Percentiles rank a stretch among this genome's conserved stretches.
phyloP scores from a whole-genome alignment of 1,139 yeast genomes.

The Diutina rugosa region DNA sequence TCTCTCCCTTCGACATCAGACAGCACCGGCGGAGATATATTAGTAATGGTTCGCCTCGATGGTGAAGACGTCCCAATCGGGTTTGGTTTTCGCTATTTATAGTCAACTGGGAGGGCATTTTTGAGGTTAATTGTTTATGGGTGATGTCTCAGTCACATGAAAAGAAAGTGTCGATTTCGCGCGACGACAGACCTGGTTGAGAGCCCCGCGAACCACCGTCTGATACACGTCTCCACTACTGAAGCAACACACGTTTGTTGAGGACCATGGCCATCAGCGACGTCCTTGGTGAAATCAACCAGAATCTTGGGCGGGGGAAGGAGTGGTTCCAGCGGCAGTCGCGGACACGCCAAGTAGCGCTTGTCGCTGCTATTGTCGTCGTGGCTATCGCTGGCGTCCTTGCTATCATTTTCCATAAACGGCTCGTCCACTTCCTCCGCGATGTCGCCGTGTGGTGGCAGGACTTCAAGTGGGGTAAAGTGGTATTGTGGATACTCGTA shows the following conservation, averaged over 20 bases:
- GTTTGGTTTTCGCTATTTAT: too few relatives aligned
- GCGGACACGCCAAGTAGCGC: not conserved
- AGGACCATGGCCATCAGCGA: not conserved
- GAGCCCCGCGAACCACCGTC: not conserved
- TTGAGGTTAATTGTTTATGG: too few relatives aligned
- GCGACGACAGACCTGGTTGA: not conserved
- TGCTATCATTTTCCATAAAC: slow-evolving; percentile 28
- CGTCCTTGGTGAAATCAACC: not conserved
- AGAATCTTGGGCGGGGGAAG: not conserved
- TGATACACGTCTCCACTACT: not conserved
- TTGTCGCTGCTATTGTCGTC: slow-evolving; percentile 7
- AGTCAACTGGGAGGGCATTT: too few relatives aligned
- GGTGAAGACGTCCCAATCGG: too few relatives aligned
- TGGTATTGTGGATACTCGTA: slow-evolving; percentile 35
- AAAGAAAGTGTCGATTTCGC: not conserved
- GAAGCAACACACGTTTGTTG: not conserved
- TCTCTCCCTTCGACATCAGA: too few relatives aligned
- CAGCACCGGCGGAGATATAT: too few relatives aligned
- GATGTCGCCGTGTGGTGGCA: slow-evolving; percentile 33
- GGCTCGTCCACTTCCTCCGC: slow-evolving; percentile 30
- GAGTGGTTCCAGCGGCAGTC: slow-evolving; percentile 1
- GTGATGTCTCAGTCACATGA: too few relatives aligned
- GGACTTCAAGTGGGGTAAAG: slow-evolving; percentile 34
- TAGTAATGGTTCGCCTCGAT: too few relatives aligned
- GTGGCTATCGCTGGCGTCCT: slow-evolving; percentile 14